These are phyloP conservation scores for Talaromyces albobiverticillius DNA, from an alignment of 2,329 filamentous ascomycete genomes.

Conservation along the genomic window DNA sequence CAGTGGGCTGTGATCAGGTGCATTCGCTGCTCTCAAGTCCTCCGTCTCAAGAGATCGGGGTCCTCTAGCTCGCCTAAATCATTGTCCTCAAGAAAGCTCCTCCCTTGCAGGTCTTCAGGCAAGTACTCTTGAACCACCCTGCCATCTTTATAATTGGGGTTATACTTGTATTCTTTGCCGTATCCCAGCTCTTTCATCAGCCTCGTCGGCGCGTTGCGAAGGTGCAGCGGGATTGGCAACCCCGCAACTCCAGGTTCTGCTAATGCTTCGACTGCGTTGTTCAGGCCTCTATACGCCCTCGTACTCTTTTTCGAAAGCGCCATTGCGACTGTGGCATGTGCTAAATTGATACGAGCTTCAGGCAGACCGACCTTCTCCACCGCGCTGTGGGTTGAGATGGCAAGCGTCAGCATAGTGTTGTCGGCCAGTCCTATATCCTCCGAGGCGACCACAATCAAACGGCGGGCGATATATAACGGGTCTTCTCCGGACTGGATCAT, in stretches of 20 bases:
- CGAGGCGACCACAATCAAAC: slow-evolving; percentile 90
- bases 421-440: slow-evolving; percentile 93
- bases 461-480: slow-evolving; percentile 83
- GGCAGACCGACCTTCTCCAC: slow-evolving; percentile 93
- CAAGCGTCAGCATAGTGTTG: slow-evolving; percentile 75
- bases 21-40: not conserved
- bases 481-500: slow-evolving; percentile 97
- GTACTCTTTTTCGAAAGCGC: slow-evolving; percentile 82
- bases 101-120: slow-evolving; percentile 69
- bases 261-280: slow-evolving; percentile 74
- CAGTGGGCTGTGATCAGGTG: not conserved
- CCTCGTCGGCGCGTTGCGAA: slow-evolving; percentile 87
- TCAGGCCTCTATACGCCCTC: slow-evolving; percentile 75
- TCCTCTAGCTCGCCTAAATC: slow-evolving; percentile 80
- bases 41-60: slow-evolving; percentile 50
- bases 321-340: slow-evolving; percentile 80
- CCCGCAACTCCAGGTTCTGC: slow-evolving; percentile 78
- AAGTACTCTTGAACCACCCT: slow-evolving; percentile 84
- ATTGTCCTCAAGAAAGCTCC: slow-evolving; percentile 72
- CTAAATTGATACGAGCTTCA: slow-evolving; percentile 87
- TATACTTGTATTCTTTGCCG: slow-evolving; percentile 92
- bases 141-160: slow-evolving; percentile 82
- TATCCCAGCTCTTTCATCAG: slow-evolving; percentile 93
- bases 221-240: slow-evolving; percentile 78
- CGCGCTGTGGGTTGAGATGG: slow-evolving; percentile 80